Evolutionary conservation across 2,329 filamentous ascomycete genomes (phyloP).

Genomic region (Cucurbitaria berberidis): DNA sequence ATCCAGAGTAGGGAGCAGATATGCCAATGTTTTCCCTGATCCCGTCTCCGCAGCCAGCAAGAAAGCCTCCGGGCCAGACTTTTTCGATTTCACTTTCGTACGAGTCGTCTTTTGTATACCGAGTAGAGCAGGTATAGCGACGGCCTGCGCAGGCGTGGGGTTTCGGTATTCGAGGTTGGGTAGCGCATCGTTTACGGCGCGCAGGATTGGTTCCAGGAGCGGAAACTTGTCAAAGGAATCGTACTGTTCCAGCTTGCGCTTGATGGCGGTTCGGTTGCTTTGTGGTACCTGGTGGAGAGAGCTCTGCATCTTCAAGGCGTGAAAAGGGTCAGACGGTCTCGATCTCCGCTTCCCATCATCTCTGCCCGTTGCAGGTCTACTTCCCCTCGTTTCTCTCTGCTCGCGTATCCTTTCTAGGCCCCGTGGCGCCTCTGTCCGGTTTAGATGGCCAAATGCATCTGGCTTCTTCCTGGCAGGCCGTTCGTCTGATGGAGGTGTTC

Average conservation of each 20-base stretch:
- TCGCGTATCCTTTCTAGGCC: constrained; percentile 26
- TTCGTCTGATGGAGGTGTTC: constrained; percentile 26
- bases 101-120: constrained; percentile 57
- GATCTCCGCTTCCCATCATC: constrained; percentile 31
- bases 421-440: constrained; percentile 39
- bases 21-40: constrained; percentile 94
- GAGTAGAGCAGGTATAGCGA: constrained; percentile 84
- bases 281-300: constrained; percentile 79
- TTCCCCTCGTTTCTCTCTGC: constrained; percentile 12
- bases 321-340: constrained; percentile 62
- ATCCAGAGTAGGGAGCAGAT: constrained; percentile 83
- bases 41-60: constrained; percentile 94
- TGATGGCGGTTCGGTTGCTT: constrained; percentile 65
- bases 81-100: constrained; percentile 33
- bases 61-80: constrained; percentile 65
- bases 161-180: constrained; percentile 74
- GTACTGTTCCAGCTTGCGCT: constrained; percentile 68
- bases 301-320: constrained; percentile 94
- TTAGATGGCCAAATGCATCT: constrained; percentile 44
- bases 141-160: constrained; percentile 86
- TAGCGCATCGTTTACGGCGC: constrained; percentile 78
- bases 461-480: constrained; percentile 27
- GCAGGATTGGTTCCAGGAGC: constrained; percentile 72
- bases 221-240: constrained; percentile 83
- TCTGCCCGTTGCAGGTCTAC: constrained; percentile 16